These are phyloP conservation scores for Periconia digitata DNA, from an alignment of 2,329 filamentous ascomycete genomes.

Conservation along the genomic window DNA sequence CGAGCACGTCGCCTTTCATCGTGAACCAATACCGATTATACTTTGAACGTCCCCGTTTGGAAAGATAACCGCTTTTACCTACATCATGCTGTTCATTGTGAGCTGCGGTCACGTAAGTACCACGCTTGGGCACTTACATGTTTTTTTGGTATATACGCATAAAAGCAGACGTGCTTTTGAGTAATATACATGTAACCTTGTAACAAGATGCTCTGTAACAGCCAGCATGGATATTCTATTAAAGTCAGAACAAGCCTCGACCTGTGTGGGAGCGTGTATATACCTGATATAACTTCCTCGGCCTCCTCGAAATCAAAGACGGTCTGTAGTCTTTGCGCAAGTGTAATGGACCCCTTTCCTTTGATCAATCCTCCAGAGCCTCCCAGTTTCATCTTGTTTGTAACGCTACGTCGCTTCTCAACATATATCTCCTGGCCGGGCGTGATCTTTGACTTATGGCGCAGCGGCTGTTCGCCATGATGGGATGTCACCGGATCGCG, in stretches of 20 bases:
- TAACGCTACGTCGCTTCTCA: constrained; percentile 23
- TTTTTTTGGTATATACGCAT: constrained; percentile 95
- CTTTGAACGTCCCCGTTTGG: constrained; percentile 85
- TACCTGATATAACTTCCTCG: constrained; percentile 81
- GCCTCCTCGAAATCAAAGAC: constrained; percentile 67
- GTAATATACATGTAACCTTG: constrained; percentile 98
- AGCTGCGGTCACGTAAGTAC: constrained; percentile 11
- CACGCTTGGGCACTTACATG: constrained; percentile 58
- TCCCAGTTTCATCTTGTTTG: constrained; percentile 28
- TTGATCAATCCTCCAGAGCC: constrained; percentile 23
- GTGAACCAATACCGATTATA: constrained; percentile 93
- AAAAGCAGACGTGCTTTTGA: constrained; percentile 90
- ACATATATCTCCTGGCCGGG: constrained; percentile 23
- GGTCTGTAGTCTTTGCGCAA: constrained; percentile 74
- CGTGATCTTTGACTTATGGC: constrained; percentile 23
- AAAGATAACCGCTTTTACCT: constrained; percentile 85
- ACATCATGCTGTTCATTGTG: constrained; percentile 43
- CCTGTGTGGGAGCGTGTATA: constrained; percentile 5
- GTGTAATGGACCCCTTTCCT: constrained; percentile 51
- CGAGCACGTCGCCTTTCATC: constrained; percentile 86
- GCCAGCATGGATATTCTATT: constrained; percentile 87
- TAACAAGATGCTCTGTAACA: constrained; percentile 86
- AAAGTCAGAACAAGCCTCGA: constrained; percentile 10
- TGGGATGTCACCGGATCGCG: constrained; percentile 13
- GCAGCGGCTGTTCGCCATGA: constrained; percentile 12